Conservation (phyloP, 108 stramenopile species). For the Schizochytrium sp. region DNA sequence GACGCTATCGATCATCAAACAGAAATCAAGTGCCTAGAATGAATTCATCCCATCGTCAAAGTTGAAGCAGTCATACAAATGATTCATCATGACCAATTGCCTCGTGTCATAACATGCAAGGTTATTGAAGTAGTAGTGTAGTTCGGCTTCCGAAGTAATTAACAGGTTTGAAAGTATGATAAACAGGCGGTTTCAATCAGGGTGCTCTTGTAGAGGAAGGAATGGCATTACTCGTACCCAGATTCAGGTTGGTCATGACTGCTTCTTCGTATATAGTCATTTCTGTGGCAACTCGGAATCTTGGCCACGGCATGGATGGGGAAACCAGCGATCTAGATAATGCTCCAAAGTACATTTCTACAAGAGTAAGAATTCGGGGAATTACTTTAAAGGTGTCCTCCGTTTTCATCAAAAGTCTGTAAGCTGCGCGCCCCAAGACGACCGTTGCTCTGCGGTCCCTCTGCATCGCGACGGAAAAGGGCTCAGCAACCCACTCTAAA, state of each 20-base stretch:
- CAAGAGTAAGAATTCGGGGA: background rate
- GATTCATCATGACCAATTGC: too few relatives aligned
- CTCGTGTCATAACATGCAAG: too few relatives aligned
- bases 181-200: too few relatives aligned
- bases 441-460: background rate
- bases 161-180: too few relatives aligned
- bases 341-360: constrained; percentile 1
- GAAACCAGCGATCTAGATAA: background rate
- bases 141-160: too few relatives aligned
- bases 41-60: too few relatives aligned
- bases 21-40: too few relatives aligned
- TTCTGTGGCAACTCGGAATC: constrained; percentile 6
- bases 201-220: too few relatives aligned
- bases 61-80: too few relatives aligned
- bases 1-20: too few relatives aligned
- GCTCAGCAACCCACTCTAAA: constrained; percentile 11
- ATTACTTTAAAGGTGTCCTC: background rate
- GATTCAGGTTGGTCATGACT: background rate
- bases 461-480: background rate
- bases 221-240: background rate
- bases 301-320: constrained; percentile 25
- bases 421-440: background rate
- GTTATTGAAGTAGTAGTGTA: too few relatives aligned
- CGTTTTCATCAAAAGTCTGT: background rate
- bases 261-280: constrained; percentile 26